Percentiles rank a stretch among this genome's conserved stretches.
Conservation (phyloP, 371 early-diverging fungal species). For the Coemansia sp. region DNA sequence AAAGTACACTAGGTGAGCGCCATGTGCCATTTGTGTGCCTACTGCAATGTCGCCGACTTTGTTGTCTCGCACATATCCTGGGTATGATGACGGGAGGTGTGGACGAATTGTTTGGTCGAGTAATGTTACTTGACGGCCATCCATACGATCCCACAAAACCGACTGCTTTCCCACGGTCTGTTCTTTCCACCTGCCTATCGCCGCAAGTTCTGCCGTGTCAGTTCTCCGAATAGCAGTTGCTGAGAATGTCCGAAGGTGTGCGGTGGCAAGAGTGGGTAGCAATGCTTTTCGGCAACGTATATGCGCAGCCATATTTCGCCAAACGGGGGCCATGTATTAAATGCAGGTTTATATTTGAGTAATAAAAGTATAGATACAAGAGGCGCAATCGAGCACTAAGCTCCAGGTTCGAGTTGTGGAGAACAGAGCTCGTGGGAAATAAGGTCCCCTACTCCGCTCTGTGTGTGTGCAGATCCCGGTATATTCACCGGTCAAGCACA, state of each 20-base stretch:
- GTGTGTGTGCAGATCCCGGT: not conserved
- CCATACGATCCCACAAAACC: conserved; percentile 41
- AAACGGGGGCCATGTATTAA: not conserved
- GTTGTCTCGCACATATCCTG: conserved; percentile 16
- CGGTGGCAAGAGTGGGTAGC: not conserved
- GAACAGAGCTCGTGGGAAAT: not conserved
- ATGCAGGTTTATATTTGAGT: not conserved
- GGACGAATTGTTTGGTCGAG: conserved; percentile 49
- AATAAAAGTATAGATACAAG: not conserved
- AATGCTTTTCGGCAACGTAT: not conserved
- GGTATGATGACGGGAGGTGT: conserved; percentile 39
- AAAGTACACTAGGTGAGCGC: conserved; percentile 76
- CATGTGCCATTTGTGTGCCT: conserved; percentile 64
- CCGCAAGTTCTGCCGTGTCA: not conserved
- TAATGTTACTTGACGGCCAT: conserved; percentile 37
- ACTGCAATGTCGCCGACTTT: conserved; percentile 35
- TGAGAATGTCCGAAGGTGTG: conserved; percentile 2
- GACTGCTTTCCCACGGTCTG: conserved; percentile 6
- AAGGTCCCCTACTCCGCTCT: not conserved
- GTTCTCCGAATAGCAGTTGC: not conserved
- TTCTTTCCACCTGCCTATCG: conserved; percentile 21
- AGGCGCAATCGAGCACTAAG: not conserved
- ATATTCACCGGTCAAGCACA: too few relatives aligned
- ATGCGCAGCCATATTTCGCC: not conserved
- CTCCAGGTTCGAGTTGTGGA: not conserved